Evolutionary conservation across 176 grass and related monocot species (phyloP).

Genomic region (Poa annua): DNA sequence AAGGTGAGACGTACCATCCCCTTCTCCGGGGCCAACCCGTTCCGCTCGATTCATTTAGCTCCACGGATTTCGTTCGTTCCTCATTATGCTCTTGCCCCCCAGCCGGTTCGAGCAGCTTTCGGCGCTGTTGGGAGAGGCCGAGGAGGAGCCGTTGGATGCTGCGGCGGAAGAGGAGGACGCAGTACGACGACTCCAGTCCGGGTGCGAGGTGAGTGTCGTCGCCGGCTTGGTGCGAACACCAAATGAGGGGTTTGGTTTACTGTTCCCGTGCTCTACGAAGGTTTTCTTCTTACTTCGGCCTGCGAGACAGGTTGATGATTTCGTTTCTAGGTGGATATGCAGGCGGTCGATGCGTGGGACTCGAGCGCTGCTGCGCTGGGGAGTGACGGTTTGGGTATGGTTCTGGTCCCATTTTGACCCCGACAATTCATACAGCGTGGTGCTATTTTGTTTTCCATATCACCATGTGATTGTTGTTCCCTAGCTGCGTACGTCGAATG

Average conservation of each 20-base stretch:
- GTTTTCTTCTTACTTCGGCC: neutral
- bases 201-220: conserved; percentile 53
- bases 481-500: conserved; percentile 56
- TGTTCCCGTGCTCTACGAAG: neutral
- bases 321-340: conserved; percentile 41
- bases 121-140: conserved; percentile 15
- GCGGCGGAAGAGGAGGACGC: conserved; percentile 28
- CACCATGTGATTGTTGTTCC: neutral
- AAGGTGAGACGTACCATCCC: conserved; percentile 37
- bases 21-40: too few species aligned
- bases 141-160: conserved; percentile 2
- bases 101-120: conserved; percentile 71
- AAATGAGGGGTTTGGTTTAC: neutral
- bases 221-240: neutral
- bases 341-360: conserved; percentile 45
- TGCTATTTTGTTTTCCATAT: neutral
- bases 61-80: neutral
- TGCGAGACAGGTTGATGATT: neutral
- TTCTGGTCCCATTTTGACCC: neutral
- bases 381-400: conserved; percentile 52
- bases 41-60: neutral
- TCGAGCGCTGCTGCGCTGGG: conserved; percentile 14
- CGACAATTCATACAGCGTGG: neutral
- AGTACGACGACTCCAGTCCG: conserved; percentile 26
- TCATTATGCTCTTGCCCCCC: neutral